Base-by-base conservation (phyloP, 257 asterid genomes). In the Gardenia jasminoides region DNA sequence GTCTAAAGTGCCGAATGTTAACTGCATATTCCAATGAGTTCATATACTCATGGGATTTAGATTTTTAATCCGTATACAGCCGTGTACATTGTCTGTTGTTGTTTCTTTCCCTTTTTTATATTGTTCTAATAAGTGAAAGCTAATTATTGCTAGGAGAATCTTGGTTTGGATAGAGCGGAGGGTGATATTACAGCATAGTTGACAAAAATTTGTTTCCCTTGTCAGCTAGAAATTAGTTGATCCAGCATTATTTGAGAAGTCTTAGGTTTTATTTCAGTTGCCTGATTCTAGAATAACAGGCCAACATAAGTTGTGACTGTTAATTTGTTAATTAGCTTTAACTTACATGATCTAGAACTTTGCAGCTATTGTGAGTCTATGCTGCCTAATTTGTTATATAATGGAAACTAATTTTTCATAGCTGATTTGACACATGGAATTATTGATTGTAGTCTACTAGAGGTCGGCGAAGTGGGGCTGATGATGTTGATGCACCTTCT, bases 401-500 rank as follows among this genome's bases (percentile, higher is more conserved):
- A 43, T 19, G 33, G 39, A 31, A n/a, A 22, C 1, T 44, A 12
- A 44, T 22, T 39, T 24, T n/a, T 84, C 78, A 52, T 74, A 75
- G 81, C 80, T 85, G 74, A 90, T 77, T 10, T 78, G 52, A 31
- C 69, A 69, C 70, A 43, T 75, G 78, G 75, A 80, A 74, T 82
- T 83, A 43, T 75, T 85, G 78, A 59, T 75, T 85, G 82, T 84
- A 93, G 99, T 86, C 97, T 61, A 85, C 89, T 28, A 92, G 80
- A 88, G 91, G 95, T 76, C 88, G 96, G 80, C 90, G 99, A 81
- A 91, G 91, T 48, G 96, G 97, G 74, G 82, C 78, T 78, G 99
- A 94, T 91, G 99, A 96, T 76, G 78, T 96, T 28, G 99, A 96
- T 79, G 91, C 85, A 41, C 88, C 98, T 68, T 89, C 96, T 88